Evolutionary conservation across 257 asterid genomes (phyloP).

Genomic region (Solanum pimpinellifolium): DNA sequence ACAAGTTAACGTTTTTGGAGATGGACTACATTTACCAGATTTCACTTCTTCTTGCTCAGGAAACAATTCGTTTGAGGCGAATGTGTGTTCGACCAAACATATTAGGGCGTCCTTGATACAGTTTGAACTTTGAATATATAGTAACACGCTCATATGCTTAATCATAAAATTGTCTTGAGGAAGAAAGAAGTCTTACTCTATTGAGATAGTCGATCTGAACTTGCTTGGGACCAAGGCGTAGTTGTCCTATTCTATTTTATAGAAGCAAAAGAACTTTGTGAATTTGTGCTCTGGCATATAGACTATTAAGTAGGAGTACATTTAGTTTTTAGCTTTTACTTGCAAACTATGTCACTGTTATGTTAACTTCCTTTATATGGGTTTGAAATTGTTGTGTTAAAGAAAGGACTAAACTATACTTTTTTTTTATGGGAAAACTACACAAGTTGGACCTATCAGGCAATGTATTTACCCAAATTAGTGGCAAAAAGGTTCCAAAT

Average conservation of each 20-base stretch:
- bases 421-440: not conserved
- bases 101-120: not conserved
- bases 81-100: conserved; percentile 62
- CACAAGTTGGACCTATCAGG: not conserved
- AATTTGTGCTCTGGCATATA: not conserved
- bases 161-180: not conserved
- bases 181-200: not conserved
- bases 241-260: not conserved
- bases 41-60: conserved; percentile 30
- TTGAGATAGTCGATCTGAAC: not conserved
- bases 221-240: not conserved
- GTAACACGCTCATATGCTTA: not conserved
- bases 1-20: not conserved
- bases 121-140: not conserved
- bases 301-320: not conserved
- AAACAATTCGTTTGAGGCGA: conserved; percentile 64
- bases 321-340: not conserved
- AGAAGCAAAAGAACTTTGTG: not conserved
- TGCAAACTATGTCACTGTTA: not conserved
- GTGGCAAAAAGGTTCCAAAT: not conserved
- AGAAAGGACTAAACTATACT: not conserved
- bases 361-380: not conserved
- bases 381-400: not conserved
- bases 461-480: not conserved
- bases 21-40: not conserved